A percentile compares a stretch with the other conserved stretches of the same genome.
Evolutionary conservation across 1,139 yeast genomes (phyloP).

Genomic region (Pichia norvegensis): DNA sequence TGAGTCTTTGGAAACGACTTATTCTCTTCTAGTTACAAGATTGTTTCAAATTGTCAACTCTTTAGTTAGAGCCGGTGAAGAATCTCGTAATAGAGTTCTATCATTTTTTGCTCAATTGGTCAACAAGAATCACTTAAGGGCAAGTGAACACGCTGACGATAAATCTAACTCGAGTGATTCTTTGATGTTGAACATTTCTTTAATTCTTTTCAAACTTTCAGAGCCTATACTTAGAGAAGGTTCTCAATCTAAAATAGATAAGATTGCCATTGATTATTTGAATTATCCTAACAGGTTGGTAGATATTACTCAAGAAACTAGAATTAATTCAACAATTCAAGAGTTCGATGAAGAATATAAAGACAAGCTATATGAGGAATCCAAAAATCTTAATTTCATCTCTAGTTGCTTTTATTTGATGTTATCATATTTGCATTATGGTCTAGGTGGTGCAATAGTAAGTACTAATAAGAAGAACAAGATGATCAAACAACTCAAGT

Average conservation of each 20-base stretch:
- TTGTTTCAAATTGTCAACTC: constrained; percentile 64
- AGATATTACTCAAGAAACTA: constrained; percentile 72
- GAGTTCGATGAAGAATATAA: constrained; percentile 56
- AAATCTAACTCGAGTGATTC: constrained; percentile 68
- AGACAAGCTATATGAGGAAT: constrained; percentile 12
- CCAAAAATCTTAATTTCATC: constrained; percentile 56
- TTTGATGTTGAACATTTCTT: constrained; percentile 68
- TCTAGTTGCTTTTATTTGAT: constrained; percentile 82
- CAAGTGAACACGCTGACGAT: constrained; percentile 77
- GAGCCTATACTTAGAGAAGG: constrained; percentile 71
- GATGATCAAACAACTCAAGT: constrained; percentile 44
- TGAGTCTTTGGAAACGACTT: constrained; percentile 55
- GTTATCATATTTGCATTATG: constrained; percentile 76
- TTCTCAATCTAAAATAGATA: constrained; percentile 51
- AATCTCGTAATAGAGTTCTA: constrained; percentile 55
- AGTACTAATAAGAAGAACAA: constrained; percentile 49
- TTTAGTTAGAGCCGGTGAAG: constrained; percentile 66
- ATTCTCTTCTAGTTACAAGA: constrained; percentile 46
- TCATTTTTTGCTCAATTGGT: constrained; percentile 64
- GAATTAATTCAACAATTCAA: constrained; percentile 65
- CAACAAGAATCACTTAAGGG: constrained; percentile 75
- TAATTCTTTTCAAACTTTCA: constrained; percentile 61
- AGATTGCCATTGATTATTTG: constrained; percentile 65
- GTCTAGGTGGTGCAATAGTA: constrained; percentile 70
- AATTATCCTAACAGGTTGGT: constrained; percentile 39